phyloP scores from a whole-genome alignment of 164 flowering plant genomes.

The Stephania cephalantha region DNA sequence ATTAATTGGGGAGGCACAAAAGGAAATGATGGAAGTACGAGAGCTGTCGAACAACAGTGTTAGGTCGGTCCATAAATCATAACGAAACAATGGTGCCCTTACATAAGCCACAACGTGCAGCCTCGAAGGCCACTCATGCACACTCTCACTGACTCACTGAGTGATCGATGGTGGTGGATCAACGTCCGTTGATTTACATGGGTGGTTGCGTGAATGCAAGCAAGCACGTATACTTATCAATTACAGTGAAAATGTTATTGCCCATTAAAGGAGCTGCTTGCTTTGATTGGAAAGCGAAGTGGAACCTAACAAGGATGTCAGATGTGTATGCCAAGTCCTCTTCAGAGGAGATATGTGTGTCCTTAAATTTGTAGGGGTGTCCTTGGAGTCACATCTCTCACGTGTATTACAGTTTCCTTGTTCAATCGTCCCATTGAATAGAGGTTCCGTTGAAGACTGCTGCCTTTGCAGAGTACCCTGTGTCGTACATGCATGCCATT shows the following conservation, averaged over 20 bases:
- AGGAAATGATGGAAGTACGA: background rate
- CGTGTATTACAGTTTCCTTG: background rate
- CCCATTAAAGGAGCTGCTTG: background rate
- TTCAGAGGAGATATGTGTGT: background rate
- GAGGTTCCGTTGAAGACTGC: background rate
- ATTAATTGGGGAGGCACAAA: background rate
- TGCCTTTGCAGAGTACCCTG: too few relatives aligned
- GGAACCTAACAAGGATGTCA: conserved; percentile 1
- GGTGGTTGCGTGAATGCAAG: background rate
- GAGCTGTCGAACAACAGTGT: background rate
- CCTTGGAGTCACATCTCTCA: background rate
- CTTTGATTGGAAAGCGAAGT: conserved; percentile 1
- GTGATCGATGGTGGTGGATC: background rate
- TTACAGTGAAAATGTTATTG: background rate
- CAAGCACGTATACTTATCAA: background rate
- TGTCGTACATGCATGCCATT: too few relatives aligned
- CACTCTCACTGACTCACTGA: too few relatives aligned
- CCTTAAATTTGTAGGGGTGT: too few relatives aligned
- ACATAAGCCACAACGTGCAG: background rate
- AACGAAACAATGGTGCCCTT: background rate
- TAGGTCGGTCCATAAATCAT: background rate
- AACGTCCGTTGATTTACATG: background rate
- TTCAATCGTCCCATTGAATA: background rate
- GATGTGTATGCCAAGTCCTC: background rate
- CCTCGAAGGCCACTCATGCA: background rate